Conservation (phyloP, 495 filamentous ascomycete genomes). For the Aspergillus sclerotiicarbonarius region DNA sequence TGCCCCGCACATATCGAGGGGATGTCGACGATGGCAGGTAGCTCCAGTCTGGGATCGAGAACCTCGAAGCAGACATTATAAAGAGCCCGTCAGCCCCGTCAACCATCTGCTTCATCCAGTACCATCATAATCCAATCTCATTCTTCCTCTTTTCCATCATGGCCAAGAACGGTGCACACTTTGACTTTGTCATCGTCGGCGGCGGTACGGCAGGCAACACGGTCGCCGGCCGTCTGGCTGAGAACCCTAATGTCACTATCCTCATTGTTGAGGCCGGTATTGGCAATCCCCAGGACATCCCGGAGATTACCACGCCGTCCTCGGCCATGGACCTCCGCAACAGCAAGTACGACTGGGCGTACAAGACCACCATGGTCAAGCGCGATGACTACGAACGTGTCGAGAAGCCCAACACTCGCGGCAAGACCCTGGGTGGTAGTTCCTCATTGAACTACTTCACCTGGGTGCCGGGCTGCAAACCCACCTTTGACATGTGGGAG, state of each 20-base stretch:
- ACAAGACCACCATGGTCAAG: conserved; percentile 63
- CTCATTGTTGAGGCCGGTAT: conserved; percentile 56
- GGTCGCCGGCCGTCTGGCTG: conserved; percentile 58
- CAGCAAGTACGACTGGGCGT: conserved; percentile 58
- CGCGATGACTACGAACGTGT: conserved; percentile 59
- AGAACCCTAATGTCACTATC: conserved; percentile 49
- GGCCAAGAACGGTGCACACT: conserved; percentile 26
- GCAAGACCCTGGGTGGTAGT: conserved; percentile 54
- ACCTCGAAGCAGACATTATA: too few relatives aligned
- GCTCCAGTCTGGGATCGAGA: too few relatives aligned
- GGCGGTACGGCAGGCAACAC: conserved; percentile 60
- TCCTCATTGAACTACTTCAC: conserved; percentile 55
- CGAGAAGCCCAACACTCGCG: conserved; percentile 61
- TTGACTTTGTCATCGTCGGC: conserved; percentile 43
- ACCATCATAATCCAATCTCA: neutral
- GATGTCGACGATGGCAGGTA: too few relatives aligned
- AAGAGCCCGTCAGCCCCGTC: too few relatives aligned
- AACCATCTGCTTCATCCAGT: neutral
- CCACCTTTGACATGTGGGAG: conserved; percentile 59
- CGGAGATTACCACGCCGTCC: conserved; percentile 44
- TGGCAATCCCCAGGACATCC: conserved; percentile 36
- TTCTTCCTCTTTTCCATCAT: neutral
- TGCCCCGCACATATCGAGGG: too few relatives aligned
- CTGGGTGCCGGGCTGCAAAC: conserved; percentile 53
- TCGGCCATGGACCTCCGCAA: conserved; percentile 41